Evolutionary conservation across 1,284 basidiomycete genomes (phyloP), one percentile per base, ranked within the genome.

Genomic region (Marasmius sp.): DNA sequence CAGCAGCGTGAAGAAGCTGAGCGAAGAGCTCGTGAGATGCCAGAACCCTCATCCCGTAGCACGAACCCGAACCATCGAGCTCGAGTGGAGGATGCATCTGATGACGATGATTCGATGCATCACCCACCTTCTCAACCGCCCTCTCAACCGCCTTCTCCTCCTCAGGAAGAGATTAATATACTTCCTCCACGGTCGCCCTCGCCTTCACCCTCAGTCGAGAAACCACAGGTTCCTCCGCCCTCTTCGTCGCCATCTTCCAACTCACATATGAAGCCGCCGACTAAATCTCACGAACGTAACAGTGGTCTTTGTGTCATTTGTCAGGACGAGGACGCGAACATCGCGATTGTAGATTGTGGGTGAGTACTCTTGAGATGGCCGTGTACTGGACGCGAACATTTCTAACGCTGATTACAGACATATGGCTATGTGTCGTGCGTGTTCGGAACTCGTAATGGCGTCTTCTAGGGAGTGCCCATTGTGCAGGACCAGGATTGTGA

Each of bases 321-420:
- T 71, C 93, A 95, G 71, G 94, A 95, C 67, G 91, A 94, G 61
- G 93, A 95, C 67, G 93, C 93, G 0, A 94, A 91, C 65, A 91
- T 96, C 59, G 94, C 93, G 1, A 88, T 94, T 57, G 91, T 95
- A n/a, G 93, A 96, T 74, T 96, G 94, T 84, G 94, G 94, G 89
- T 93, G 71, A 54, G 88, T 50, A 18, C 14, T 51, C 36, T 18
- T 56, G n/a, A 47, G n/a, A 47, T 52, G 58, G 18, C 58, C 59
- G 52, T 6, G 12, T 41, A 45, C 49, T 45, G n/a, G 1, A 33
- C 41, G 57, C 18, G 33, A 54, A 11, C 39, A 60, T 51, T 61
- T 59, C 48, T 61, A 55, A 9, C 51, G 58, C 61, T 16, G 11
- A 18, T 45, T 63, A 2, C 65, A 93, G 92, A 11, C 93, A 95